Base-by-base conservation (phyloP, 805 yeast genomes). In the Saturnispora diversa region DNA sequence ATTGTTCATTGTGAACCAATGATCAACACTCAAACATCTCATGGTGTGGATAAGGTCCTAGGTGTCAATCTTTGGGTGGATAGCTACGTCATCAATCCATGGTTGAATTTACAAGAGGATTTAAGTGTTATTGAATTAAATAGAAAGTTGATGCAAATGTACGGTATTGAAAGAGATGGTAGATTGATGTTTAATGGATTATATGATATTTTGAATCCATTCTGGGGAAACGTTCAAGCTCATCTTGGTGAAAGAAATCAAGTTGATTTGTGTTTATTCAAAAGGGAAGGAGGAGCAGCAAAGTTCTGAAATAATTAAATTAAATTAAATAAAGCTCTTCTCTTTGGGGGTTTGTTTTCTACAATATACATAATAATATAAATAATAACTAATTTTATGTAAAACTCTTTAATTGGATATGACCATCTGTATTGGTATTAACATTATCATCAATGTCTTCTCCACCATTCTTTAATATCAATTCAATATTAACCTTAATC, bases 381-480 rank as follows among this genome's bases (percentile, higher is more conserved):
- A 11, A 13, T 33, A 24, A 22, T 22, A 9, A 13, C 8, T 30
- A 15, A 22, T 17, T 12, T 42, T 37, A 59, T 8, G 53, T 70
- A 53, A 77, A 77, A 1, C 69, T 62, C 51, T 74, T 76, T 38
- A 77, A 56, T 48, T 72, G 64, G 43, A 77, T 77, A 40, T 70
- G 75, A 1, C 55, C 48, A n/a, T 47, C 50, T 34, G 50, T 48
- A 30, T 49, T 46, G 28, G 20, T 39, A 21, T 47, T 48, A n/a
- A 40, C 43, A 39, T 43, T 35, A 13, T 27, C 46, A 32, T 52
- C 47, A 27, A 19, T 34, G 5, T 30, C 35, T 16, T 31, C 20
- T 10, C 40, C 37, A 44, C 63, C 53, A 19, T 53, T 39, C 46
- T 70, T 64, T 38, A 72, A 70, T 56, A 76, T 48, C 25, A 51